Percentiles rank a stretch among this genome's conserved stretches.
phyloP scores from a whole-genome alignment of 371 early-diverging fungal species.

The Phascolomyces articulosus region DNA sequence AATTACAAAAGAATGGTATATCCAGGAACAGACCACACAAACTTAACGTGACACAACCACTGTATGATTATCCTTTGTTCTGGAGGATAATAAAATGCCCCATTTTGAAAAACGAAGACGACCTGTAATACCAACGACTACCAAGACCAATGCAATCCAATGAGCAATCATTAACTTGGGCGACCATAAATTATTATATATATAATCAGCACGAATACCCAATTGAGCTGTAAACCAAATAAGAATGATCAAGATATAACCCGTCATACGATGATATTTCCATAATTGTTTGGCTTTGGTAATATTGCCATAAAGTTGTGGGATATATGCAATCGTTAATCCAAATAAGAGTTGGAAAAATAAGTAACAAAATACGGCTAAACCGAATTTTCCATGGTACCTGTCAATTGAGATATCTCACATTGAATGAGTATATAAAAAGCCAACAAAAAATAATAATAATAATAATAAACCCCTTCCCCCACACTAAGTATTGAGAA shows the following conservation, averaged over 20 bases:
- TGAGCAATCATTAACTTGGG: constrained; percentile 37
- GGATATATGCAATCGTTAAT: constrained; percentile 21
- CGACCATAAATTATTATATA: constrained; percentile 31
- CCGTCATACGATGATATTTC: constrained; percentile 41
- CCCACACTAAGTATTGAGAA: too few species aligned
- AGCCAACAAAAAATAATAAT: background rate
- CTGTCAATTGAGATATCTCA: constrained; percentile 11
- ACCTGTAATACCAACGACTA: constrained; percentile 25
- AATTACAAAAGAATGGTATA: too few species aligned
- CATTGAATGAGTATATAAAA: background rate
- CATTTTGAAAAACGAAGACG: constrained; percentile 31
- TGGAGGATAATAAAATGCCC: background rate
- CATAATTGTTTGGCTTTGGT: constrained; percentile 27
- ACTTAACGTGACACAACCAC: background rate
- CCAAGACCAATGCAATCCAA: constrained; percentile 32
- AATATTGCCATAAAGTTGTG: constrained; percentile 25
- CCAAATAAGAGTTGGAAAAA: constrained; percentile 31
- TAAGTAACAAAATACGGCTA: constrained; percentile 19
- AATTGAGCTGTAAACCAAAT: constrained; percentile 36
- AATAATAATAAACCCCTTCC: background rate
- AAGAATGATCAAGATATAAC: constrained; percentile 31
- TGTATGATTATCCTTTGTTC: too few species aligned
- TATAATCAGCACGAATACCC: constrained; percentile 49
- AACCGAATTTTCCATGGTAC: constrained; percentile 31
- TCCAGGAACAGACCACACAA: background rate